phyloP scores from a whole-genome alignment of 179 eudicot genomes.

The Amaranthus tricolor region DNA sequence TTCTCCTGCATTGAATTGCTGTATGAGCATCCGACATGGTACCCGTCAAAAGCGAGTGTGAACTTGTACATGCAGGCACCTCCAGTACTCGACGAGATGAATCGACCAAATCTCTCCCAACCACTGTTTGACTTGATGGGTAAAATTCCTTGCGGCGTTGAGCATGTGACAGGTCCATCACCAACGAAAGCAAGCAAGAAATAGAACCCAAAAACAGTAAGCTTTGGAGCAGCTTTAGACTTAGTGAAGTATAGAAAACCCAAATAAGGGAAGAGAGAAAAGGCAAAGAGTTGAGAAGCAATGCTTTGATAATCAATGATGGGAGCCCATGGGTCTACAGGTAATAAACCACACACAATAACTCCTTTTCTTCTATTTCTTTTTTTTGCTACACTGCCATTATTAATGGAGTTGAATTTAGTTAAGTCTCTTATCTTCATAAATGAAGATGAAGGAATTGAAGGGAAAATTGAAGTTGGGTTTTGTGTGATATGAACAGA shows the following conservation, averaged over 20 bases:
- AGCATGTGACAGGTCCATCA: no score
- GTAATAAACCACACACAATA: slow-evolving; percentile 40
- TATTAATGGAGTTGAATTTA: background rate
- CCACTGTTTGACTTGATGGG: no score
- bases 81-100: no score
- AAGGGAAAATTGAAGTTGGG: slow-evolving; percentile 19
- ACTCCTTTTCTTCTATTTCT: slow-evolving; percentile 21
- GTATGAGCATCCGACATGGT: no score
- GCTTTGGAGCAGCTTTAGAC: slow-evolving; percentile 82
- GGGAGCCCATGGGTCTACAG: slow-evolving; percentile 98
- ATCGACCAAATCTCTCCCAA: no score
- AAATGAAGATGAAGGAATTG: slow-evolving; percentile 22
- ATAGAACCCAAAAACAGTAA: slow-evolving; percentile 95
- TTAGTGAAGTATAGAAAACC: slow-evolving; percentile 93
- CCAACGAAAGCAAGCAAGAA: slow-evolving; percentile 99
- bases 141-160: no score
- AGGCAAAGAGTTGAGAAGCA: slow-evolving; percentile 93
- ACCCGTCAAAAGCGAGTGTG: no score
- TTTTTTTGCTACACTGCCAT: background rate
- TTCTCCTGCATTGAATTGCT: no score
- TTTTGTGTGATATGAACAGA: slow-evolving; percentile 15
- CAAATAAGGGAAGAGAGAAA: slow-evolving; percentile 87
- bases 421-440: slow-evolving; percentile 1
- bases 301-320: slow-evolving; percentile 83
- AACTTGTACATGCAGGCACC: no score